These are phyloP conservation scores for Umbellularia californica DNA, from an alignment of 164 flowering plant species.

Conservation along the genomic window DNA sequence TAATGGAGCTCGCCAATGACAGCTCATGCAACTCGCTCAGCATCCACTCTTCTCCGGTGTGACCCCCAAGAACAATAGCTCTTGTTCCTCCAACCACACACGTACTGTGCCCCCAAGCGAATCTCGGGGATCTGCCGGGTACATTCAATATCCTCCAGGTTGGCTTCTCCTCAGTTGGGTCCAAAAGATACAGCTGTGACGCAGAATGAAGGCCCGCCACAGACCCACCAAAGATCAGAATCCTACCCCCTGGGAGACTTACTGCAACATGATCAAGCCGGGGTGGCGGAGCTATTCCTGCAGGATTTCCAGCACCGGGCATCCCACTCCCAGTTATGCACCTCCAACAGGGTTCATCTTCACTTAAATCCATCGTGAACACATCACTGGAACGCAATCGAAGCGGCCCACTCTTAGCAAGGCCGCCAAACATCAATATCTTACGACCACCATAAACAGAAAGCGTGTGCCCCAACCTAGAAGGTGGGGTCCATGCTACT, in stretches of 20 bases:
- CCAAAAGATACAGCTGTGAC: slow-evolving; percentile 75
- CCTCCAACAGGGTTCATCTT: slow-evolving; percentile 88
- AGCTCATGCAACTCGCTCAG: slow-evolving; percentile 80
- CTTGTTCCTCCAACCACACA: slow-evolving; percentile 93
- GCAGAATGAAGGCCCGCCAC: slow-evolving; percentile 96
- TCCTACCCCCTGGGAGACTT: slow-evolving; percentile 85
- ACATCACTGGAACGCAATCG: slow-evolving; percentile 87
- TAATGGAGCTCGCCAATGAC: slow-evolving; percentile 53
- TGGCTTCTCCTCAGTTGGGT: slow-evolving; percentile 91
- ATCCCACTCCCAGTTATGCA: slow-evolving; percentile 82
- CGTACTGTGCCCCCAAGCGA: slow-evolving; percentile 95
- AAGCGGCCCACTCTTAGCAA: slow-evolving; percentile 89
- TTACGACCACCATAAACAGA: slow-evolving; percentile 87
- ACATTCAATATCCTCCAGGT: slow-evolving; percentile 91
- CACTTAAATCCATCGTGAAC: slow-evolving; percentile 81
- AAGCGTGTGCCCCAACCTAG: slow-evolving; percentile 80
- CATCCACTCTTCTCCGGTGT: slow-evolving; percentile 97
- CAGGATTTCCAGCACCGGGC: slow-evolving; percentile 92
- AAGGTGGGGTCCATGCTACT: slow-evolving; percentile 84
- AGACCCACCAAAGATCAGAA: slow-evolving; percentile 89
- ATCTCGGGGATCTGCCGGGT: slow-evolving; percentile 82
- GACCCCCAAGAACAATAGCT: slow-evolving; percentile 88
- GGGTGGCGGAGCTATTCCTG: slow-evolving; percentile 86
- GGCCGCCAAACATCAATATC: slow-evolving; percentile 90
- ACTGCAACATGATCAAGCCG: slow-evolving; percentile 93